Evolutionary conservation across 192 early-diverging fungal species (phyloP).

Genomic region (Lobosporangium transversale): DNA sequence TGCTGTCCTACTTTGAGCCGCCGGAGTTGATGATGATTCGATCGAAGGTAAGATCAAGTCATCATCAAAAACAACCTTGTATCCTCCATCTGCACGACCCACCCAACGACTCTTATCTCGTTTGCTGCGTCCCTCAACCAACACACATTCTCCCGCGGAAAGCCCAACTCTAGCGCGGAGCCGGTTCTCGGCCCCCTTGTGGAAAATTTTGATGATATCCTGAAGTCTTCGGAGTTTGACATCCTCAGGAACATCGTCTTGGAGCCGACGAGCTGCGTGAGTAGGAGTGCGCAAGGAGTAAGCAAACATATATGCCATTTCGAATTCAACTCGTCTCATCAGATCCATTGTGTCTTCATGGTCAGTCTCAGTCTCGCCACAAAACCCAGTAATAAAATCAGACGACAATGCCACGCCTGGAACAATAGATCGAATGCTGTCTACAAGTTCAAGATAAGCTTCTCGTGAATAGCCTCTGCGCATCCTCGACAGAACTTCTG

Average conservation of each 20-base stretch:
- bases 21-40: conserved; percentile 15
- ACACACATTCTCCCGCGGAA: conserved; percentile 47
- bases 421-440: conserved; percentile 71
- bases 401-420: conserved; percentile 79
- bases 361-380: conserved; percentile 80
- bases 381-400: conserved; percentile 82
- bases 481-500: conserved; percentile 73
- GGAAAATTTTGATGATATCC: conserved; percentile 75
- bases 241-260: conserved; percentile 73
- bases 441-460: conserved; percentile 73
- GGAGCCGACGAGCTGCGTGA: conserved; percentile 72
- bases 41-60: conserved; percentile 29
- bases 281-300: conserved; percentile 82
- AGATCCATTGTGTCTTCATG: conserved; percentile 73
- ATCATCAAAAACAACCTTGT: conserved; percentile 70
- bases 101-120: conserved; percentile 55
- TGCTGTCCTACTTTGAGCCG: background rate
- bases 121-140: conserved; percentile 43
- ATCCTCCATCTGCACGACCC: conserved; percentile 75
- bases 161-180: conserved; percentile 30
- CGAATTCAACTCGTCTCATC: conserved; percentile 75
- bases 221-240: conserved; percentile 68
- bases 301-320: conserved; percentile 84
- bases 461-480: conserved; percentile 79
- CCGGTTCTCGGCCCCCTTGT: conserved; percentile 60